Evolutionary conservation across 2,329 filamentous ascomycete species (phyloP).

Genomic region (Diaporthe ampelina): DNA sequence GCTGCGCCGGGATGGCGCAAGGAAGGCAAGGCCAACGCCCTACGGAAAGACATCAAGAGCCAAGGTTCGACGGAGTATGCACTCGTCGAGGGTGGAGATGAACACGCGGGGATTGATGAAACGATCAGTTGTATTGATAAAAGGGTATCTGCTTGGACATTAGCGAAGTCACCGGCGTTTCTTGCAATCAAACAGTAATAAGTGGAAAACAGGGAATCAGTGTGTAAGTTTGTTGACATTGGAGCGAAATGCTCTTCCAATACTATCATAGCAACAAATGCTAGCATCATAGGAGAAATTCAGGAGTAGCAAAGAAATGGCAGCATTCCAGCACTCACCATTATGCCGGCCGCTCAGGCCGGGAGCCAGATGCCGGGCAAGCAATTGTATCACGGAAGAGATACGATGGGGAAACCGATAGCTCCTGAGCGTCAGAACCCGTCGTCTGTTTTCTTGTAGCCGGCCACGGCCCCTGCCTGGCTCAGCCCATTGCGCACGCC

Average conservation of each 20-base stretch:
- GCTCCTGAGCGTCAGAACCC: conserved; percentile 48
- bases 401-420: neutral
- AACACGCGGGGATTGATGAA: neutral
- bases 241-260: conserved; percentile 8
- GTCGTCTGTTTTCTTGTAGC: conserved; percentile 57
- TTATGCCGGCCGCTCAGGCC: conserved; percentile 19
- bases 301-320: neutral
- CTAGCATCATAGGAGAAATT: neutral
- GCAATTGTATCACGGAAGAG: neutral
- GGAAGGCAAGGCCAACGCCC: neutral
- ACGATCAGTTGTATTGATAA: conserved; percentile 4
- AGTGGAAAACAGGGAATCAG: neutral
- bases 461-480: conserved; percentile 56
- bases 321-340: conserved; percentile 11
- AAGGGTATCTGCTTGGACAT: neutral
- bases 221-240: neutral
- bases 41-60: neutral
- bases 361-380: neutral
- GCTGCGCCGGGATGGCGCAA: neutral
- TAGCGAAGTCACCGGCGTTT: neutral
- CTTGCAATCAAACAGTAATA: neutral
- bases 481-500: conserved; percentile 66
- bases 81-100: neutral
- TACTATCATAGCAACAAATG: conserved; percentile 7
- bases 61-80: neutral